Evolutionary conservation across 2,329 filamentous ascomycete genomes (phyloP).

Genomic region (Magnaporthales sp.): DNA sequence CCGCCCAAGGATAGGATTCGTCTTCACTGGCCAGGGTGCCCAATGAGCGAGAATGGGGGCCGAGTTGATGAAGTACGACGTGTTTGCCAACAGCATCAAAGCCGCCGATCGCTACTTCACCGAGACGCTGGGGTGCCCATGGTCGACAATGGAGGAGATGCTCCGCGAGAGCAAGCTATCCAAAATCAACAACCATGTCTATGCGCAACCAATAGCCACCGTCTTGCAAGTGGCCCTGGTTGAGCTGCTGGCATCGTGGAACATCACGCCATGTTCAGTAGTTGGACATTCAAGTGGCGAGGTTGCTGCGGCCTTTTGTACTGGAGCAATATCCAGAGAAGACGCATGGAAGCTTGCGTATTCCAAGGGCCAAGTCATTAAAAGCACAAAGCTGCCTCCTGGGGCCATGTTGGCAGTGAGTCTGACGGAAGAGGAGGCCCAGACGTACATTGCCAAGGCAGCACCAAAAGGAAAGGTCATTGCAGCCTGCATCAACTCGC

Average conservation of each 20-base stretch:
- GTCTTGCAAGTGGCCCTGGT: slow-evolving; percentile 33
- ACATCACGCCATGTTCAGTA: slow-evolving; percentile 10
- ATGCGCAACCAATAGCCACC: slow-evolving; percentile 29
- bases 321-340: slow-evolving; percentile 9
- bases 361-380: slow-evolving; percentile 13
- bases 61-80: slow-evolving; percentile 21
- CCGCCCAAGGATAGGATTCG: slow-evolving; percentile 11
- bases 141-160: slow-evolving; percentile 9
- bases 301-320: slow-evolving; percentile 16
- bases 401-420: slow-evolving; percentile 37
- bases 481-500: slow-evolving; percentile 26
- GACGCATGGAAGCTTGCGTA: slow-evolving; percentile 14
- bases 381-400: neutral
- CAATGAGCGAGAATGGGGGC: slow-evolving; percentile 28
- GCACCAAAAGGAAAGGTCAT: slow-evolving; percentile 14
- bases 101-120: slow-evolving; percentile 19
- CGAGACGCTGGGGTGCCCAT: no score
- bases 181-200: neutral
- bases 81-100: slow-evolving; percentile 18
- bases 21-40: slow-evolving; percentile 27
- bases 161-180: slow-evolving; percentile 10
- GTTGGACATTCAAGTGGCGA: slow-evolving; percentile 16
- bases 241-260: slow-evolving; percentile 15
- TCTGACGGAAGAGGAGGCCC: slow-evolving; percentile 25
- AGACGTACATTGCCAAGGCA: slow-evolving; percentile 10